Conservation (phyloP, 169 alveolate genomes). For the Plasmodium billcollinsi region DNA sequence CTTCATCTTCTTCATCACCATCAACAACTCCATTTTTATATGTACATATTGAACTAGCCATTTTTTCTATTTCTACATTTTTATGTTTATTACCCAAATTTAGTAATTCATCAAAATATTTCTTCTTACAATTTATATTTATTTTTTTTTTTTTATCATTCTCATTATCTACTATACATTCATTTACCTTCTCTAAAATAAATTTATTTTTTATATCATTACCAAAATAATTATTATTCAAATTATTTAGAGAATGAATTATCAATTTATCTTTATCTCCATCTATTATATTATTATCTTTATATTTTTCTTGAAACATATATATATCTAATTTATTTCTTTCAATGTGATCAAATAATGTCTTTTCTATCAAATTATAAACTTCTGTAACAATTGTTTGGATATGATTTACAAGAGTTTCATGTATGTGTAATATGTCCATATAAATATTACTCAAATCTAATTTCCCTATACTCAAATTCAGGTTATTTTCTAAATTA, state of each 20-base stretch:
- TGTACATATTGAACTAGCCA: too few relatives aligned
- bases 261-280: background rate
- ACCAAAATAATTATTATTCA: background rate
- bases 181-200: background rate
- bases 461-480: conserved; percentile 16
- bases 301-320: background rate
- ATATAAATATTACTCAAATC: conserved; percentile 48
- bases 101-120: too few relatives aligned
- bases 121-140: too few relatives aligned
- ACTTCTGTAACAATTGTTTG: conserved; percentile 38
- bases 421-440: conserved; percentile 58
- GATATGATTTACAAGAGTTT: conserved; percentile 54
- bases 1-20: too few relatives aligned
- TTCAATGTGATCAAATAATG: conserved; percentile 7
- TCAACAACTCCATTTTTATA: too few relatives aligned
- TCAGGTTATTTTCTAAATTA: conserved; percentile 13
- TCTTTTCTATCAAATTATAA: conserved; percentile 23
- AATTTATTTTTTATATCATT: background rate
- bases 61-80: too few relatives aligned
- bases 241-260: background rate
- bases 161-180: background rate
- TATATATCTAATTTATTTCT: background rate
- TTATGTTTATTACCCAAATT: too few relatives aligned
- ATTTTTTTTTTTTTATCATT: too few relatives aligned
- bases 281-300: background rate